A percentile compares a stretch with the other conserved stretches of the same genome.
Conservation (phyloP, 805 yeast species). For the Spathaspora boniae region DNA sequence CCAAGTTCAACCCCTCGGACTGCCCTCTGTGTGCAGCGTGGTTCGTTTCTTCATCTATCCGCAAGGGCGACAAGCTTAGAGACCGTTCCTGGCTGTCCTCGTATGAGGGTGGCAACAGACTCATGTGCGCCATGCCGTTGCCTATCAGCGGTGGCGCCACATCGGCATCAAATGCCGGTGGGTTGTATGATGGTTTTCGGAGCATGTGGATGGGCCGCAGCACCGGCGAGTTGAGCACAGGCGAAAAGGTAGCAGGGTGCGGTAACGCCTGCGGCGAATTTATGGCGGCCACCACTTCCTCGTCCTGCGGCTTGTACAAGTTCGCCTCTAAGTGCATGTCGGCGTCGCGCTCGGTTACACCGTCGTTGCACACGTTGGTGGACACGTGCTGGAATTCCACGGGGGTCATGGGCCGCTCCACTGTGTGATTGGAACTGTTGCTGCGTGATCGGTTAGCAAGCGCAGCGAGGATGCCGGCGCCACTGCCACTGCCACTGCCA, state of each 20-base stretch:
- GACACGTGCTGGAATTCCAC: conserved; percentile 26
- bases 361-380: conserved; percentile 22
- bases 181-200: conserved; percentile 54
- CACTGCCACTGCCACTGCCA: not conserved
- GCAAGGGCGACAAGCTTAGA: conserved; percentile 20
- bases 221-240: conserved; percentile 35
- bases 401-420: conserved; percentile 4
- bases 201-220: conserved; percentile 51
- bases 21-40: not conserved
- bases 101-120: conserved; percentile 30
- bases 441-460: conserved; percentile 5
- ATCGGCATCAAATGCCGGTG: conserved; percentile 55
- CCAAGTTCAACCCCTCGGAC: too few relatives aligned
- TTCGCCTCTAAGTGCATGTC: conserved; percentile 42
- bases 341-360: conserved; percentile 33
- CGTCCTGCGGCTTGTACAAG: conserved; percentile 50
- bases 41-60: conserved; percentile 16
- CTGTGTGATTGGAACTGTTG: conserved; percentile 1
- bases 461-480: too few relatives aligned
- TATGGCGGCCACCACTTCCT: conserved; percentile 36
- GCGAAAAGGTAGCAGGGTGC: conserved; percentile 37
- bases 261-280: conserved; percentile 68
- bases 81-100: conserved; percentile 1
- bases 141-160: conserved; percentile 8
- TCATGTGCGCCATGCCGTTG: conserved; percentile 6